Evolutionary conservation across 75 land plant species (phyloP).

Genomic region (Sequoiadendron giganteum): DNA sequence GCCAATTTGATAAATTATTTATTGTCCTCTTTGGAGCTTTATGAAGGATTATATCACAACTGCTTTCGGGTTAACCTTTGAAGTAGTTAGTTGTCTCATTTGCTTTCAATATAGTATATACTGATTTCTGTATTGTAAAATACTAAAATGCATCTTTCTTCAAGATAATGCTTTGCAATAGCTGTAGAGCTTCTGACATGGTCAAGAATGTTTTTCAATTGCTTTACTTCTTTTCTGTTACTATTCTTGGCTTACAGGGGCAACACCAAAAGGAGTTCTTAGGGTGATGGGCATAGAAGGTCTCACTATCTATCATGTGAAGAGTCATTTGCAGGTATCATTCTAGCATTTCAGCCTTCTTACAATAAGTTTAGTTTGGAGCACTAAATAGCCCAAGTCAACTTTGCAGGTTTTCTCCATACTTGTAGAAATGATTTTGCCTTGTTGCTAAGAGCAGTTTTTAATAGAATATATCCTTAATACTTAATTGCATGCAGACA

Average conservation of each 20-base stretch:
- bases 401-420: neutral
- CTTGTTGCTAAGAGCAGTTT: neutral
- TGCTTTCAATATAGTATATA: neutral
- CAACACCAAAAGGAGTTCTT: conserved; percentile 96
- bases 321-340: conserved; percentile 93
- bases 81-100: neutral
- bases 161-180: neutral
- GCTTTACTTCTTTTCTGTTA: neutral
- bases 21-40: neutral
- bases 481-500: too few species aligned
- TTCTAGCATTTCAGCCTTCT: neutral
- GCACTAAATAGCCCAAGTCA: neutral
- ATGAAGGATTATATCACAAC: neutral
- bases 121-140: neutral
- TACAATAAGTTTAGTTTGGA: neutral
- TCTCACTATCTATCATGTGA: conserved; percentile 94
- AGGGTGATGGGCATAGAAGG: conserved; percentile 92
- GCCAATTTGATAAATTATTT: neutral
- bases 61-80: neutral
- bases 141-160: neutral
- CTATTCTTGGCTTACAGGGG: conserved; percentile 39
- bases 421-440: neutral
- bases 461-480: neutral
- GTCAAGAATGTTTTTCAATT: neutral
- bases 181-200: neutral